These are phyloP conservation scores for Aspergillus vadensis DNA, from an alignment of 2,329 filamentous ascomycete species.

Conservation along the genomic window DNA sequence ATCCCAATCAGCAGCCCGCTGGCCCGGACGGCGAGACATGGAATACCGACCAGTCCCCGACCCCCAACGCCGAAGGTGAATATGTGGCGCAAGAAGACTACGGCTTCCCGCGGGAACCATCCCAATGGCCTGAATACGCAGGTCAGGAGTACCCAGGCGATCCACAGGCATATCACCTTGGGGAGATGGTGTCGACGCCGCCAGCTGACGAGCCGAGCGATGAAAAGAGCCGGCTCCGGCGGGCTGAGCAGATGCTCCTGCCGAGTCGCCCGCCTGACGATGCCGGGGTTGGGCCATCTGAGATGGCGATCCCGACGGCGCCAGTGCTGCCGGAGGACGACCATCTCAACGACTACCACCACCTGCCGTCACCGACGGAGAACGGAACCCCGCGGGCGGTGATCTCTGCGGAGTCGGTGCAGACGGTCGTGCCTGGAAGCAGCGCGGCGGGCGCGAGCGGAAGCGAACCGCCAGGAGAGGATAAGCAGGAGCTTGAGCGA, in stretches of 20 bases:
- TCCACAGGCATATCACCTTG: slow-evolving; percentile 26
- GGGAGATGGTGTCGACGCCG: slow-evolving; percentile 42
- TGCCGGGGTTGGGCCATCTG: slow-evolving; percentile 49
- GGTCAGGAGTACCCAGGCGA: slow-evolving; percentile 23
- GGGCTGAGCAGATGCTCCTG: slow-evolving; percentile 75
- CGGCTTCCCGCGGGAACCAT: slow-evolving; percentile 24
- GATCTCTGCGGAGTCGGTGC: slow-evolving; percentile 34
- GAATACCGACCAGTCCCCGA: slow-evolving; percentile 25
- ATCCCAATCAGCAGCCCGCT: slow-evolving; percentile 24
- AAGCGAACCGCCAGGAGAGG: slow-evolving; percentile 54
- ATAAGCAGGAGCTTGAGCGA: slow-evolving; percentile 77
- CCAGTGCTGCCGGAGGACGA: slow-evolving; percentile 52
- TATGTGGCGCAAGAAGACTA: slow-evolving; percentile 30
- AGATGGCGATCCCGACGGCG: slow-evolving; percentile 44
- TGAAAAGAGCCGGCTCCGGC: slow-evolving; percentile 79
- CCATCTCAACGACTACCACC: slow-evolving; percentile 53
- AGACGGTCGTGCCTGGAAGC: slow-evolving; percentile 35
- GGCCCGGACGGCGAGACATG: slow-evolving; percentile 32
- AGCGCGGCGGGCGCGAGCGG: slow-evolving; percentile 47
- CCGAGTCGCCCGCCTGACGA: slow-evolving; percentile 73
- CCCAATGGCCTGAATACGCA: slow-evolving; percentile 33
- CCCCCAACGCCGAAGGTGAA: slow-evolving; percentile 23
- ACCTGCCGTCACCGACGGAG: slow-evolving; percentile 26
- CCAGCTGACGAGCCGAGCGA: slow-evolving; percentile 65
- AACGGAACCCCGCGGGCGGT: slow-evolving; percentile 26